Base-by-base conservation (phyloP, 2,329 filamentous ascomycete species). In the Trichoderma guizhouense region DNA sequence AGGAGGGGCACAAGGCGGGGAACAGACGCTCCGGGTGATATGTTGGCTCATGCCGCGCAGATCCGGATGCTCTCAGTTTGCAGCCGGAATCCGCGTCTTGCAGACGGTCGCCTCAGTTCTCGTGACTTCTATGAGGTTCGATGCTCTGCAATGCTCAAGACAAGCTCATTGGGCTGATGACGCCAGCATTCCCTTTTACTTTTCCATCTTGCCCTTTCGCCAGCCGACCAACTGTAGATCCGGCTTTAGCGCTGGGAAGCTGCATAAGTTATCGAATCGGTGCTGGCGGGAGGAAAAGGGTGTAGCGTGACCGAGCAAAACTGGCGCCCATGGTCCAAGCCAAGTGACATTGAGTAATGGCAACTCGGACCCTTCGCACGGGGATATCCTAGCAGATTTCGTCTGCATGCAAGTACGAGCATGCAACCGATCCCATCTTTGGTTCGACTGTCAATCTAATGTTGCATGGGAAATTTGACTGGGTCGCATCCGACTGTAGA, bases 261-360 rank as follows among this genome's bases (percentile, higher is more conserved):
- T 30, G 55, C 67, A 62, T 62, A 63, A 63, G 68, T 58, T 18
- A 68, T 66, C 15, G 28, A 51, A 47, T 32, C 32, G 55, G 63
- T 18, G 70, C 12, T 55, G 39, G 64, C 18, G 70, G 64, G 57
- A 68, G 63, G 5, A 47, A 34, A 72, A 62, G 70, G 28, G 70
- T 72, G 70, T 72, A 72, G 70, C 63, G 70, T 72, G 70, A 72
- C 63, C 55, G 57, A 18, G 57, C 70, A 72, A 72, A 57, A 47
- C 28, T 55, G 34, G 61, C 62, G 58, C 69, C 69, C 30, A 51
- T 66, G 62, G 32, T 18, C 36, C 62, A 61, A 61, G 39, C 34
- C 55, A 24, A 30, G 62, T 55, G 39, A 55, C 39, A 66, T 71
- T 71, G 30, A 71, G 69, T 71, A 71, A 71, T 71, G 30, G 21